A percentile compares a stretch with the other conserved stretches of the same genome.
Conservation (phyloP, 108 stramenopile genomes). For the Cylindrotheca closterium region DNA sequence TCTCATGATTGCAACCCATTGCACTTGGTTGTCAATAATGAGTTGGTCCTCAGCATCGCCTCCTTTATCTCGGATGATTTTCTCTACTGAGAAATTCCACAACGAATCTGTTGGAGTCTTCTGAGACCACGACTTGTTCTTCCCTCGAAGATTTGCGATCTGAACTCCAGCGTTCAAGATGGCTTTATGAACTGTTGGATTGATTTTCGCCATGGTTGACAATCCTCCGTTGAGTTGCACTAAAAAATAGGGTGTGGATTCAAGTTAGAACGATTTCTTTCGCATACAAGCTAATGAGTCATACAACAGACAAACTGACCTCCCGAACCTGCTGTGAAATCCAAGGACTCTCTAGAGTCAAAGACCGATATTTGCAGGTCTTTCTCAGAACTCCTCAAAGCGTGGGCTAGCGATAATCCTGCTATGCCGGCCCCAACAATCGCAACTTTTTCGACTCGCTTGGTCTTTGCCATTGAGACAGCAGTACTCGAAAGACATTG, state of each 20-base stretch:
- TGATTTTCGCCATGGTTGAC: slow-evolving; percentile 57
- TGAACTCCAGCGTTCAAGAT: slow-evolving; percentile 62
- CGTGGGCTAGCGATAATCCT: slow-evolving; percentile 73
- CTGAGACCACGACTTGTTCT: slow-evolving; percentile 57
- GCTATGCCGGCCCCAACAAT: slow-evolving; percentile 58
- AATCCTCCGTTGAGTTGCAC: slow-evolving; percentile 74
- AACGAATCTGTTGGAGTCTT: slow-evolving; percentile 25
- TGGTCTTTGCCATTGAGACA: too few species aligned
- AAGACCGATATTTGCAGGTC: slow-evolving; percentile 51
- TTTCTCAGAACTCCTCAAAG: slow-evolving; percentile 25
- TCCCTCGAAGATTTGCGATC: slow-evolving; percentile 37
- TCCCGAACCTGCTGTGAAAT: slow-evolving; percentile 18
- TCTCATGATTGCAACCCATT: slow-evolving; percentile 68
- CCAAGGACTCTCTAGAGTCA: slow-evolving; percentile 35
- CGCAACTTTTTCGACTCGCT: slow-evolving; percentile 25
- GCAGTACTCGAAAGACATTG: too few species aligned
- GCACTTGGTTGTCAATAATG: slow-evolving; percentile 27
- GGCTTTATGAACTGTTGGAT: slow-evolving; percentile 41
- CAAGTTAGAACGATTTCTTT: slow-evolving; percentile 32
- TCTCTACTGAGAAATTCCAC: slow-evolving; percentile 48
- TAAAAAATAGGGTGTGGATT: slow-evolving; percentile 45
- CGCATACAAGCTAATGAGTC: too few species aligned
- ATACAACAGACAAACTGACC: too few species aligned
- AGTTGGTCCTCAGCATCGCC: slow-evolving; percentile 29
- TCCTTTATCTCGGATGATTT: slow-evolving; percentile 36